A percentile compares a stretch with the other conserved stretches of the same genome.
Conservation (phyloP, 2,329 filamentous ascomycete species). For the Colletotrichum higginsianum region DNA sequence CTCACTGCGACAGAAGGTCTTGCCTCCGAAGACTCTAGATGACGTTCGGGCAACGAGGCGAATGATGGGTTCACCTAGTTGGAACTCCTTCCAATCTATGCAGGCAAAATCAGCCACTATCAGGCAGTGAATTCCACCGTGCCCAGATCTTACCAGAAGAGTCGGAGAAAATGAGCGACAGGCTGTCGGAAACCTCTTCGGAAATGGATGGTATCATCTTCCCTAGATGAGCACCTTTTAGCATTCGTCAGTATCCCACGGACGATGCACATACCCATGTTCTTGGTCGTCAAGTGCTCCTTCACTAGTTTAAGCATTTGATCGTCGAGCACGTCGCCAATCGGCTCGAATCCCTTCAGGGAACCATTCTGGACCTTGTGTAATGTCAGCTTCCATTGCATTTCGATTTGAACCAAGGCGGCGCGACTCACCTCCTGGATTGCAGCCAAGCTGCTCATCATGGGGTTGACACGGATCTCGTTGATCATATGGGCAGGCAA, state of each 20-base stretch:
- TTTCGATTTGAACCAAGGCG: background rate
- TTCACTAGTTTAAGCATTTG: background rate
- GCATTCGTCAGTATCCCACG: background rate
- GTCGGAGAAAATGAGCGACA: background rate
- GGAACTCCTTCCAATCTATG: background rate
- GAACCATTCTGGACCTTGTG: background rate
- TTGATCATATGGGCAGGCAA: background rate
- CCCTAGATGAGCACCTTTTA: background rate
- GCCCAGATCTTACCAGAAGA: background rate
- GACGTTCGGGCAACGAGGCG: background rate
- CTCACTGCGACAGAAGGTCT: background rate
- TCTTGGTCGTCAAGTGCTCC: slow-evolving; percentile 1
- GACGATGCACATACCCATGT: background rate
- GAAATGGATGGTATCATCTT: background rate
- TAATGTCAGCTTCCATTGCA: background rate
- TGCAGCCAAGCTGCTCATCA: background rate
- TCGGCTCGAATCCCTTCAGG: background rate
- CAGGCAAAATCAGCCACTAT: background rate
- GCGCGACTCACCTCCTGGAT: background rate
- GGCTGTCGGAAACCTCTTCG: background rate
- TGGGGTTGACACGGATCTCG: background rate
- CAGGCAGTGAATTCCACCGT: background rate
- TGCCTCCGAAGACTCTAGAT: background rate
- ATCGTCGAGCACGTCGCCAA: background rate
- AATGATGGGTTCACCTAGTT: background rate